Evolutionary conservation across 805 yeast genomes (phyloP).

Genomic region (Maudiozyma serrabonitensis): DNA sequence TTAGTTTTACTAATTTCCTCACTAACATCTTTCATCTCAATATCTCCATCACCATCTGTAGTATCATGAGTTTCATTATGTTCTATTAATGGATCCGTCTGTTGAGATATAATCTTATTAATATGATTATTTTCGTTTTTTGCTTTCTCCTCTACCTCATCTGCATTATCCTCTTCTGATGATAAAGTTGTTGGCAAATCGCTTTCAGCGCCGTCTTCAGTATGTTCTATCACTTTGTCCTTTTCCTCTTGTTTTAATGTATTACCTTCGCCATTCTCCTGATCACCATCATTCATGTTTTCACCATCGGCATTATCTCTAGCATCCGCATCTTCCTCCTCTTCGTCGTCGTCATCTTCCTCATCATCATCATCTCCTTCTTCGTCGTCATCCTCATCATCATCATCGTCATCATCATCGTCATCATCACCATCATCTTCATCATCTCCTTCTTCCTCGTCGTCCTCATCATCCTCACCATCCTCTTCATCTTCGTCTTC

Average conservation of each 20-base stretch:
- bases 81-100: background rate
- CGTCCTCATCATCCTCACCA: conserved; percentile 29
- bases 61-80: background rate
- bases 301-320: background rate
- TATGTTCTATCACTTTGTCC: background rate
- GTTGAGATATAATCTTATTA: background rate
- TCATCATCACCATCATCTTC: conserved; percentile 13
- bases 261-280: conserved; percentile 27
- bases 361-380: conserved; percentile 34
- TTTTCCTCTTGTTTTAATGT: conserved; percentile 13
- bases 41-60: conserved; percentile 3
- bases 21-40: background rate
- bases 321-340: conserved; percentile 27
- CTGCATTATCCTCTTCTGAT: background rate
- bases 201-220: background rate
- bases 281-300: conserved; percentile 30
- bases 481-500: conserved; percentile 16
- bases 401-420: conserved; percentile 11
- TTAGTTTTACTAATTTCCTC: background rate
- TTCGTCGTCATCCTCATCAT: conserved; percentile 17
- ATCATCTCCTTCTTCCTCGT: conserved; percentile 17
- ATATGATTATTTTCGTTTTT: background rate
- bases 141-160: background rate
- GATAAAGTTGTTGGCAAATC: too few relatives aligned
- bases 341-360: conserved; percentile 36